Evolutionary conservation across 495 filamentous ascomycete species (phyloP).

Genomic region (Penicillium coprophilum): DNA sequence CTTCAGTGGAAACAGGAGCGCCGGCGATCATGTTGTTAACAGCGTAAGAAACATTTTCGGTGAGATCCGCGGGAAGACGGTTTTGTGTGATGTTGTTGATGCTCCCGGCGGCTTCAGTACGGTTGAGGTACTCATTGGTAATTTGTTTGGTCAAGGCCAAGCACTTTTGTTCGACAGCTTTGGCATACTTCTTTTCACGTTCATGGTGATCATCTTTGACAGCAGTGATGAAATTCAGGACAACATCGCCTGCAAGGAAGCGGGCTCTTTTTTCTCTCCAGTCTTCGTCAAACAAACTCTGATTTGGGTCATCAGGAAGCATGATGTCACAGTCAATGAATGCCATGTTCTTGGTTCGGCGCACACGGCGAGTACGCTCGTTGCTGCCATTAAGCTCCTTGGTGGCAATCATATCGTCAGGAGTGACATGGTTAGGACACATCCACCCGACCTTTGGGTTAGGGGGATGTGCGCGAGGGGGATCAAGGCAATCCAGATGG

Average conservation of each 20-base stretch:
- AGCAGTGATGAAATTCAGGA: slow-evolving; percentile 23
- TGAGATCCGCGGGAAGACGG: background rate
- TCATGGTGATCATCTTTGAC: slow-evolving; percentile 15
- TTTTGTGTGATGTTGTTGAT: background rate
- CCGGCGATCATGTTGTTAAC: slow-evolving; percentile 6
- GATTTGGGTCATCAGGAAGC: slow-evolving; percentile 14
- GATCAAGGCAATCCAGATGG: slow-evolving; percentile 90
- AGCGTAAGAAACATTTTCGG: background rate
- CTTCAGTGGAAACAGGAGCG: slow-evolving; percentile 1
- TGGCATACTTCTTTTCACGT: slow-evolving; percentile 3
- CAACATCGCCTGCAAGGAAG: slow-evolving; percentile 20
- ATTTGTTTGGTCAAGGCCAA: slow-evolving; percentile 12
- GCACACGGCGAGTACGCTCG: slow-evolving; percentile 46
- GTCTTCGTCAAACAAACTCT: slow-evolving; percentile 24
- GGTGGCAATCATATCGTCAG: slow-evolving; percentile 45
- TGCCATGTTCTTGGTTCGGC: slow-evolving; percentile 48
- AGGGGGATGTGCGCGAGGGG: slow-evolving; percentile 77
- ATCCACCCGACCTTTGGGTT: slow-evolving; percentile 68
- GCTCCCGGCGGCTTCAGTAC: background rate
- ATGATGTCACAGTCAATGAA: slow-evolving; percentile 16
- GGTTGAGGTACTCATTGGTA: slow-evolving; percentile 9
- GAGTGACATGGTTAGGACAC: slow-evolving; percentile 83
- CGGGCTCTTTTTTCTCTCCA: slow-evolving; percentile 20
- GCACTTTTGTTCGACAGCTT: slow-evolving; percentile 10
- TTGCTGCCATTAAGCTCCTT: slow-evolving; percentile 49